A percentile compares a stretch with the other conserved stretches of the same genome.
These are phyloP conservation scores for Falciphora oryzae DNA, from an alignment of 2,329 filamentous ascomycete species.

Conservation along the genomic window DNA sequence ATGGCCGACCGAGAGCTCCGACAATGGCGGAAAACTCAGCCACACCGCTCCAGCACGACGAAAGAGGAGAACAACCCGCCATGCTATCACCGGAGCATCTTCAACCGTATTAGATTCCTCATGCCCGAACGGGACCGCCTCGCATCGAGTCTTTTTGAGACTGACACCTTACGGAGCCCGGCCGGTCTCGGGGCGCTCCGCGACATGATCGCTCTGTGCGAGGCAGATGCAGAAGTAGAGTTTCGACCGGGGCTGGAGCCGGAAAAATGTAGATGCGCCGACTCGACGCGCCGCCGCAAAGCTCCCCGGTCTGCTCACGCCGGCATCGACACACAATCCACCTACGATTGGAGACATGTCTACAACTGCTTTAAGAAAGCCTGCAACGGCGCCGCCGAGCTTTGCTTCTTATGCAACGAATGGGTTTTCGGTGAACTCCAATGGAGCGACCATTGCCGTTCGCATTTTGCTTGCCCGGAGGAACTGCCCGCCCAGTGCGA, in stretches of 20 bases:
- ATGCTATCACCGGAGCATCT: neutral
- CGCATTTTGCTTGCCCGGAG: neutral
- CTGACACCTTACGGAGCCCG: constrained; percentile 4
- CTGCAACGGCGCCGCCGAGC: neutral
- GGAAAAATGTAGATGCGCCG: constrained; percentile 3
- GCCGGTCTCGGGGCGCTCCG: constrained; percentile 2
- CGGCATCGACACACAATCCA: neutral
- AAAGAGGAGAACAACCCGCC: neutral
- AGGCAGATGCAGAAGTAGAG: constrained; percentile 8
- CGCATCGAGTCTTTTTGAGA: constrained; percentile 7
- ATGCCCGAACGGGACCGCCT: constrained; percentile 2
- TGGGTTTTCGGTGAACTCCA: neutral
- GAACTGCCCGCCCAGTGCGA: neutral
- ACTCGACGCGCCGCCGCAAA: neutral
- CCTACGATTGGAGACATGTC: neutral
- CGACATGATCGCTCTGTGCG: constrained; percentile 4
- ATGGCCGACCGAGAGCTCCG: neutral
- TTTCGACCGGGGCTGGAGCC: constrained; percentile 8
- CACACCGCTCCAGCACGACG: neutral
- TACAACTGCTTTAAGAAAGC: neutral
- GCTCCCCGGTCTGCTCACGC: neutral
- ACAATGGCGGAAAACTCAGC: neutral
- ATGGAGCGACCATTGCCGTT: neutral
- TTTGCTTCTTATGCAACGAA: constrained; percentile 8
- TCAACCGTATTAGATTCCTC: neutral